Base-by-base conservation (phyloP, 2,329 filamentous ascomycete genomes). In the Fusarium torreyae region DNA sequence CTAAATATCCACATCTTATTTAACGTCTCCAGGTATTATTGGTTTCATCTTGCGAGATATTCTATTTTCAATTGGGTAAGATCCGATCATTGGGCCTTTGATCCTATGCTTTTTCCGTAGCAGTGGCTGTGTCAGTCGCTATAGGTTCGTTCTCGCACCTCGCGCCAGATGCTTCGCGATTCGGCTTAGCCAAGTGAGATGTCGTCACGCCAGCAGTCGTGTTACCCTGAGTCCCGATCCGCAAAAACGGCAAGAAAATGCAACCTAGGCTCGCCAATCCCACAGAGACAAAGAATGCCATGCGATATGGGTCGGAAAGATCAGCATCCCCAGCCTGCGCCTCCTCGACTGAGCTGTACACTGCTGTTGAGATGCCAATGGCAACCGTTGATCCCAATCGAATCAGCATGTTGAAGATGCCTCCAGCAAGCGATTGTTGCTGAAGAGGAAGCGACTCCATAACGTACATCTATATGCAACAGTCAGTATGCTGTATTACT, bases 321-420 rank as follows among this genome's bases (percentile, higher is more conserved):
- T 72, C 58, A 14, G 42, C 69, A 20, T 53, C 62, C 20, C 55
- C 52, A 33, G 58, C 57, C 57, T 74, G 67, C n/a, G 65, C 63
- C 54, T 49, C 48, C 33, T 57, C 22, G 31, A 85, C 81, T 0
- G 83, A 84, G 66, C 84, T 85, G 71, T 86, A 90, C 9, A 90
- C 81, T 1, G 89, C 88, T 1, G 89, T 91, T 5, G 87, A 84
- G 49, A 91, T 84, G 2, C 88, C 88, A 55, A 91, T 84, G 5
- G 88, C 87, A 2, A 90, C 79, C 0, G 89, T 89, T 51, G 84
- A 83, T 49, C 85, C 86, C 5, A 92, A 80, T 57, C 89, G 85
- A 42, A 87, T 87, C 22, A 90, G 82, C 4, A 90, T 91, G 75
- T 92, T 90, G 72, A 92, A 89, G 40, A 93, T 87, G 2, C 89